Evolutionary conservation across 108 stramenopile species (phyloP), one percentile per base, ranked within the genome.

Genomic region (Epipyxis sp.): DNA sequence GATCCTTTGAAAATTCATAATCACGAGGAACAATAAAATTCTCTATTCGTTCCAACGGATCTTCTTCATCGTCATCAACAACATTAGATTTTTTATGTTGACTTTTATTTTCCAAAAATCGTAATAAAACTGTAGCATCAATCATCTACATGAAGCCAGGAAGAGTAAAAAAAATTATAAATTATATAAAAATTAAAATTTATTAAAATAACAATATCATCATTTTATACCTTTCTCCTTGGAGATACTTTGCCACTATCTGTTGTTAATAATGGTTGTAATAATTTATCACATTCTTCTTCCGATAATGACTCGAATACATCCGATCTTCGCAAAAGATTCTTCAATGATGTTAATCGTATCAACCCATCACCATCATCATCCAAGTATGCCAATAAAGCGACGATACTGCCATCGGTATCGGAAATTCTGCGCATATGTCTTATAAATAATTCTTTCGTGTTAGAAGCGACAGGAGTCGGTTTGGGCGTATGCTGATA

Each of bases 1-100:
- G 82, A 42, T 87, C 86, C 2, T 45, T 30, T 1, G 77, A 78
- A 34, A 86, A 87, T 0, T 79, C 82, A 71, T 87, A 87, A 29
- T 54, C 40, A 13, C 37, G n/a, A n/a, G n/a, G n/a, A n/a, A n/a
- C n/a, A n/a, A n/a, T n/a, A n/a, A n/a, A n/a, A n/a, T n/a, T n/a
- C n/a, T n/a, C n/a, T n/a, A n/a, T n/a, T 16, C 54, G 54, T 16
- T 16, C 25, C 54, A 57, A 25, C 20, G 54, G 20, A 16, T 57
- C 54, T 16, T 57, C 54, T 57, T 57, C 54, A 25, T 57, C 54
- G 54, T 77, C 25, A 10, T 45, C 43, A 0, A 67, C 65, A 0
- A 54, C 76, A 35, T 32, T 16, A 16, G 54, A 20, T 25, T 25
- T 16, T 57, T 16, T 10, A 10, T 65, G 3, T 10, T 65, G 3